A percentile compares a stretch with the other conserved stretches of the same genome.
Conservation (phyloP, 768 basidiomycete species). For the Russula dissimulans region DNA sequence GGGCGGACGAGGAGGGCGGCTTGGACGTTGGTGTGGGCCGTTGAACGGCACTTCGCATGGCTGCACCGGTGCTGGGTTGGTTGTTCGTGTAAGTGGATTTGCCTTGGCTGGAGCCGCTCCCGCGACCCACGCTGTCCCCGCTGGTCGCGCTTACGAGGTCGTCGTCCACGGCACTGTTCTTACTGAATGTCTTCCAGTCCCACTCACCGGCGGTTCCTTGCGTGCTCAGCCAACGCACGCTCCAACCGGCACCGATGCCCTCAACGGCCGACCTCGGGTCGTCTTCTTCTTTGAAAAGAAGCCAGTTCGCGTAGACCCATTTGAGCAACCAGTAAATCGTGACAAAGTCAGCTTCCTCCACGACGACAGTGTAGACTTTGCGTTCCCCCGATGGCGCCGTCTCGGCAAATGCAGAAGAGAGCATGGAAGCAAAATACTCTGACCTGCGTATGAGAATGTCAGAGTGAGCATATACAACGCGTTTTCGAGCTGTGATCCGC, state of each 20-base stretch:
- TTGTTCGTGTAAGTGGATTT: slow-evolving; percentile 14
- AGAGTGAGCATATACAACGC: slow-evolving; percentile 69
- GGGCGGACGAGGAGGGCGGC: slow-evolving; percentile 7
- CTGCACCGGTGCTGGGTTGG: not conserved
- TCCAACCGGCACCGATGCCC: slow-evolving; percentile 59
- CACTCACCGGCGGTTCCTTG: slow-evolving; percentile 40
- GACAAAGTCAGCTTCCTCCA: slow-evolving; percentile 70
- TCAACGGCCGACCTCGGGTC: slow-evolving; percentile 61
- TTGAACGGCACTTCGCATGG: slow-evolving; percentile 1
- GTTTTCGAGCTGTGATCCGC: slow-evolving; percentile 53
- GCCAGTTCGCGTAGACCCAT: slow-evolving; percentile 68
- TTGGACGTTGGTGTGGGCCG: slow-evolving; percentile 7
- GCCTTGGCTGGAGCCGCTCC: slow-evolving; percentile 15
- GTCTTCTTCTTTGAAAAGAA: slow-evolving; percentile 59
- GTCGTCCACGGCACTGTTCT: slow-evolving; percentile 25
- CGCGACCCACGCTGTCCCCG: slow-evolving; percentile 34
- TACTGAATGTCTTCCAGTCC: slow-evolving; percentile 62
- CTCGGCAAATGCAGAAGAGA: slow-evolving; percentile 64
- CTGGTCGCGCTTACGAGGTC: slow-evolving; percentile 45
- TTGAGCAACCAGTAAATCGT: slow-evolving; percentile 75
- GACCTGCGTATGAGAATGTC: slow-evolving; percentile 67
- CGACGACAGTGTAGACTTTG: slow-evolving; percentile 54
- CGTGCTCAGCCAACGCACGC: slow-evolving; percentile 44
- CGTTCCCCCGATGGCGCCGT: slow-evolving; percentile 39
- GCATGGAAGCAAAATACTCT: slow-evolving; percentile 72